Base-by-base conservation (phyloP, 1,284 basidiomycete genomes). In the Cryptococcus maquisensis region DNA sequence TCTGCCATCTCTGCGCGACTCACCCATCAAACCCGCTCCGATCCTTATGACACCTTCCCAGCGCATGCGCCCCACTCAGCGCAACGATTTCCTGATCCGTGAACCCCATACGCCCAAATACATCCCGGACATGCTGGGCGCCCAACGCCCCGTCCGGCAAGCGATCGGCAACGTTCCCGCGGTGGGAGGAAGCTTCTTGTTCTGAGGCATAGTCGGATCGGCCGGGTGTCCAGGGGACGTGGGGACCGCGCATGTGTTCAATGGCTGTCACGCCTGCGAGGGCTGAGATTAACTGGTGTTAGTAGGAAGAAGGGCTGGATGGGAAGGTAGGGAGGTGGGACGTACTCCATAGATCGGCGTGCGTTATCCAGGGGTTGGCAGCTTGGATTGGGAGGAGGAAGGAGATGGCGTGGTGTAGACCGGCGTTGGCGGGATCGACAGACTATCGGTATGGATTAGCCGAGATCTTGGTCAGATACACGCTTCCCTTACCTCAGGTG, bases 51-150 rank as follows among this genome's bases (percentile, higher is more conserved):
- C 79, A 47, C 15, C 26, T 15, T 32, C 80, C 81, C 20, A 83
- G 68, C 52, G 76, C 76, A 68, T 82, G 81, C 6, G 81, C 81
- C 4, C 81, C 81, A 15, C 75, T 78, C 4, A 83, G 75, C 1
- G 81, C 81, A 12, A 82, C 81, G 26, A 82, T 81, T 69, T 83
- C 82, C 64, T 80, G 72, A 67, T 76, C 80, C 57, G 76, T 78
- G 68, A 79, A 81, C 44, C 79, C 80, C 79, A 81, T 81, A 45
- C 79, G 68, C 44, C 78, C 74, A 65, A 80, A 81, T 53, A 81
- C 72, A 54, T 78, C 69, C 32, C 80, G 69, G 24, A 81, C 66
- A 65, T 81, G 80, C 60, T 78, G 74, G 2, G 77, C 73, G 23
- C 76, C 80, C 57, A 77, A 67, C 0, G 79, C 74, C 20, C 75